Evolutionary conservation across 1,284 basidiomycete genomes (phyloP).

Genomic region (Abortiporus biennis): DNA sequence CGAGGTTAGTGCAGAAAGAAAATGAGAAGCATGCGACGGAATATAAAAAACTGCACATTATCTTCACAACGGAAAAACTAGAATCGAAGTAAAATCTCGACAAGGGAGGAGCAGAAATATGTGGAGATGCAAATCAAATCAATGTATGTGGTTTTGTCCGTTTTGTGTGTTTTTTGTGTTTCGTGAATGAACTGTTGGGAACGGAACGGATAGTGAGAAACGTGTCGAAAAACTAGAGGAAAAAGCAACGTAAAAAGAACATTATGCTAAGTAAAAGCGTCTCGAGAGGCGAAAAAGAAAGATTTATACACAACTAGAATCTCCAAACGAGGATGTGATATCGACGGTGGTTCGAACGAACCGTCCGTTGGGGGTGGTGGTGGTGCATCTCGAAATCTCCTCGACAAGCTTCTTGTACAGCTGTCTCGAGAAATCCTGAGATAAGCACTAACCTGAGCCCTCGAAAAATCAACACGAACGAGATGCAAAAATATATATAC

Average conservation of each 20-base stretch:
- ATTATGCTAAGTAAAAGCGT: slow-evolving; percentile 24
- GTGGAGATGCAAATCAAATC: too few relatives aligned
- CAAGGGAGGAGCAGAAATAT: slow-evolving; percentile 14
- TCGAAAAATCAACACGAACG: not conserved
- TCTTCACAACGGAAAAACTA: slow-evolving; percentile 16
- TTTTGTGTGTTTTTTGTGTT: slow-evolving; percentile 47
- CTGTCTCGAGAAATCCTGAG: not conserved
- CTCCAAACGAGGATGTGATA: slow-evolving; percentile 9
- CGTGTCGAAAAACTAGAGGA: slow-evolving; percentile 22
- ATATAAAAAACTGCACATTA: slow-evolving; percentile 15
- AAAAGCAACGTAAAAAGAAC: slow-evolving; percentile 28
- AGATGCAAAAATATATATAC: slow-evolving; percentile 23
- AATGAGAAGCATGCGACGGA: slow-evolving; percentile 11
- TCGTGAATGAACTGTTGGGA: slow-evolving; percentile 16
- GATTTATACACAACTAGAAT: slow-evolving; percentile 25
- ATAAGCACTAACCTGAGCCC: not conserved
- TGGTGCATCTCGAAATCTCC: not conserved
- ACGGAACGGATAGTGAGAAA: slow-evolving; percentile 16
- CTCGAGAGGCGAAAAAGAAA: slow-evolving; percentile 17
- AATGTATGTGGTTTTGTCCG: slow-evolving; percentile 28
- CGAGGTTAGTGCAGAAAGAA: too few relatives aligned
- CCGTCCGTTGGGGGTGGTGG: slow-evolving; percentile 2
- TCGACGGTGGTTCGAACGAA: slow-evolving; percentile 2
- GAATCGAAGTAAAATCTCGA: slow-evolving; percentile 16
- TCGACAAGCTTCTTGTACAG: not conserved